Conservation (phyloP, 2,329 filamentous ascomycete genomes). For the Penicillium sp. region DNA sequence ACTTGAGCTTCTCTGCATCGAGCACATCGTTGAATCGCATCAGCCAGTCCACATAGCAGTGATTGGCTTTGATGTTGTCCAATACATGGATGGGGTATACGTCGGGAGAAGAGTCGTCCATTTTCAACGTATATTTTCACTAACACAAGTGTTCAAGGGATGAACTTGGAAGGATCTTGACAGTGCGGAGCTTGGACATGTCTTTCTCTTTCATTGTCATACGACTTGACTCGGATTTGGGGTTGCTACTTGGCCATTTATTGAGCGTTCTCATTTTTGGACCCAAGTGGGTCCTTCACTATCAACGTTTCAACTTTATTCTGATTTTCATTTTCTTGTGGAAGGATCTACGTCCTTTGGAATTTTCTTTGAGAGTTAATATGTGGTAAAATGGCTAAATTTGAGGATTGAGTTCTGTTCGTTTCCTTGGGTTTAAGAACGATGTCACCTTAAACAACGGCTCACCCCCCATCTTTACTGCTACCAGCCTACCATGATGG, state of each 20-base stretch:
- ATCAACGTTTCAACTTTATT: background rate
- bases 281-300: background rate
- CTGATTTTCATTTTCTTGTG: background rate
- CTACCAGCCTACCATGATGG: no score
- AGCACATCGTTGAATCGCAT: constrained; percentile 51
- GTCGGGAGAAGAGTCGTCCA: background rate
- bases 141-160: background rate
- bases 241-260: background rate
- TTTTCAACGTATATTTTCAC: background rate
- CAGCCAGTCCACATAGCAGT: constrained; percentile 21
- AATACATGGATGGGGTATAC: constrained; percentile 15
- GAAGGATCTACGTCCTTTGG: background rate
- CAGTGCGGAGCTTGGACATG: background rate
- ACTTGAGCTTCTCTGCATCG: constrained; percentile 41
- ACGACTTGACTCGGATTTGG: background rate
- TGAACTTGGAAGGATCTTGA: background rate
- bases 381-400: no score
- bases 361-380: no score
- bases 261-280: background rate
- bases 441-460: no score
- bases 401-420: background rate
- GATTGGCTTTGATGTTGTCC: constrained; percentile 12
- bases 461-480: no score
- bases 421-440: no score
- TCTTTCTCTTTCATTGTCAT: background rate